A percentile compares a stretch with the other conserved stretches of the same genome.
Evolutionary conservation across 2,329 filamentous ascomycete species (phyloP).

Genomic region (Fusarium kyushuense): DNA sequence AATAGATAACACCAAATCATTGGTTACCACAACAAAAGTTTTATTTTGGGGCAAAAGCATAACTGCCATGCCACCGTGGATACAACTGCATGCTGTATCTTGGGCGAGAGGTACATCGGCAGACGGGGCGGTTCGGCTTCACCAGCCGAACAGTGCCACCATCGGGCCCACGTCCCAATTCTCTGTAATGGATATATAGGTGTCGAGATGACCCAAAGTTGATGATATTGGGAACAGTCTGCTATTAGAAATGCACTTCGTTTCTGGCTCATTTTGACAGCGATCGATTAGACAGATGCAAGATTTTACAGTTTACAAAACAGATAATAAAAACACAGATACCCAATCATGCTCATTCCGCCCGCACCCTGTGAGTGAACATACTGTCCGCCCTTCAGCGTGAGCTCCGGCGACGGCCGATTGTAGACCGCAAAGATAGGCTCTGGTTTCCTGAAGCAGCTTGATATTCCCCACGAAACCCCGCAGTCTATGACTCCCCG

Average conservation of each 20-base stretch:
- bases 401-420: slow-evolving; percentile 10
- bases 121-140: background rate
- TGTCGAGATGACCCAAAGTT: slow-evolving; percentile 13
- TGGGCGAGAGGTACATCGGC: slow-evolving; percentile 2
- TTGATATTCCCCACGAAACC: slow-evolving; percentile 37
- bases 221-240: slow-evolving; percentile 22
- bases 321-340: slow-evolving; percentile 42
- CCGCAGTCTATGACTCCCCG: slow-evolving; percentile 38
- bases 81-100: slow-evolving; percentile 4
- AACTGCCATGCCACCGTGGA: background rate
- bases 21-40: slow-evolving; percentile 8
- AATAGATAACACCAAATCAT: slow-evolving; percentile 3
- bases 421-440: slow-evolving; percentile 19
- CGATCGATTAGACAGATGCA: slow-evolving; percentile 36
- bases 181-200: slow-evolving; percentile 16
- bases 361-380: slow-evolving; percentile 25
- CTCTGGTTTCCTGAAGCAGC: slow-evolving; percentile 21
- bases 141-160: slow-evolving; percentile 12
- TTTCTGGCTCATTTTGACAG: slow-evolving; percentile 27
- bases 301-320: slow-evolving; percentile 38
- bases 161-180: background rate
- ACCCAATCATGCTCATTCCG: slow-evolving; percentile 29
- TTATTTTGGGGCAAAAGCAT: slow-evolving; percentile 6
- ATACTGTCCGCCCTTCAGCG: slow-evolving; percentile 20
- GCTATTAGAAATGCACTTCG: slow-evolving; percentile 19